phyloP scores from a whole-genome alignment of 805 yeast genomes.

The Metschnikowia vanudenii region DNA sequence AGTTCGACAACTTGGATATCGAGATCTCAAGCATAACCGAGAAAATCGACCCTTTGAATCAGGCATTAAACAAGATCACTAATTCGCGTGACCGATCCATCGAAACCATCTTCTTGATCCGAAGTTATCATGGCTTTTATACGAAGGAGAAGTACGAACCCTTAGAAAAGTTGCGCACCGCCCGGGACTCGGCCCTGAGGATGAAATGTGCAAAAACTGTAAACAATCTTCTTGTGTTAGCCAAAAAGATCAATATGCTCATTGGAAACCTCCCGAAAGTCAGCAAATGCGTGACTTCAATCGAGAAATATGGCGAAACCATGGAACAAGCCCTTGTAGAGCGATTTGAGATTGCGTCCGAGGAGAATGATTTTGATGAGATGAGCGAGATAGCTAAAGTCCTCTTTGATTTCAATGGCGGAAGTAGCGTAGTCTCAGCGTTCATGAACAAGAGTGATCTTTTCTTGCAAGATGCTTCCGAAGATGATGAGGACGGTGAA shows the following conservation, averaged over 20 bases:
- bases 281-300: conserved; percentile 36
- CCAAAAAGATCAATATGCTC: conserved; percentile 54
- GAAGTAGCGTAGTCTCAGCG: conserved; percentile 74
- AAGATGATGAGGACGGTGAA: conserved; percentile 27
- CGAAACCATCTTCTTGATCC: conserved; percentile 68
- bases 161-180: conserved; percentile 55
- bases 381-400: conserved; percentile 77
- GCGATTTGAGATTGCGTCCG: conserved; percentile 72
- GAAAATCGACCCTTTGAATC: conserved; percentile 68
- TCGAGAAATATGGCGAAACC: conserved; percentile 69
- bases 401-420: conserved; percentile 79
- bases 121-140: conserved; percentile 75
- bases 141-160: conserved; percentile 54
- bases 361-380: conserved; percentile 60
- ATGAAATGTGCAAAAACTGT: conserved; percentile 68
- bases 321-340: conserved; percentile 72
- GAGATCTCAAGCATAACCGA: conserved; percentile 56
- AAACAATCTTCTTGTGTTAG: conserved; percentile 60
- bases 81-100: conserved; percentile 70
- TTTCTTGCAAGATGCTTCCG: conserved; percentile 49
- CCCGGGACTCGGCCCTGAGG: conserved; percentile 47
- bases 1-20: conserved; percentile 50
- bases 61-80: conserved; percentile 62
- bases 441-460: conserved; percentile 79
- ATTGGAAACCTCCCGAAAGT: conserved; percentile 44